Base-by-base conservation (phyloP, 2,329 filamentous ascomycete genomes). In the Alternaria consortialis region DNA sequence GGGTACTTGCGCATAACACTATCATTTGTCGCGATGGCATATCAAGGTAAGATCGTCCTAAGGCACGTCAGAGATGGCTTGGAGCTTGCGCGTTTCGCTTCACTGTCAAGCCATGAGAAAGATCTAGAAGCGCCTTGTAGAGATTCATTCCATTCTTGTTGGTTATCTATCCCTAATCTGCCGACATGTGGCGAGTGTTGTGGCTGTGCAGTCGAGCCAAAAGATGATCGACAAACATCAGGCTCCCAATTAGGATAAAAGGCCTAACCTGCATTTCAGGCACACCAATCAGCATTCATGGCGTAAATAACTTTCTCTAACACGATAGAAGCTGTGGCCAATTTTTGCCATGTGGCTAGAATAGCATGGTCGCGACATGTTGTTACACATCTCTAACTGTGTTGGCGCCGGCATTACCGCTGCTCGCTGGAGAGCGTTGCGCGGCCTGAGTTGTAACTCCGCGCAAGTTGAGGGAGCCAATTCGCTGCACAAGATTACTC, bases 401-500 rank as follows among this genome's bases (percentile, higher is more conserved):
- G 23, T 56, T 63, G 39, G 65, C 66, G 46, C 71, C 73, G 54
- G 66, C 43, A 53, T 63, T 69, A 50, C 70, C 69, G 59, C 62
- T 63, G 31, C 55, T 68, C 27, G 61, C 40, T 29, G 65, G 56
- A 31, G 53, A 56, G 56, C 65, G 64, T 55, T 67, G 67, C 51
- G 62, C 55, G 20, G 56, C 65, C 53, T 73, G 72, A 65, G 55
- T 67, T 48, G 70, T 64, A 9, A 62, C 63, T n/a, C 76, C 74
- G 40, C 90, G 83, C 44, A 96, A 81, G 74, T 92, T 93, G 64
- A 95, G 87, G 58, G 90, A 91, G 7, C 93, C 92, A 70, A 97
- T 95, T 31, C 94, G 86, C 63, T 91, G 91, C 20, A 97, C 93
- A 53, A 97, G 88, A 67, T 94, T 94, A 78, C 90, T 94, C 0